Evolutionary conservation across 805 yeast species (phyloP).

Genomic region (Wickerhamomyces chaumierensis): DNA sequence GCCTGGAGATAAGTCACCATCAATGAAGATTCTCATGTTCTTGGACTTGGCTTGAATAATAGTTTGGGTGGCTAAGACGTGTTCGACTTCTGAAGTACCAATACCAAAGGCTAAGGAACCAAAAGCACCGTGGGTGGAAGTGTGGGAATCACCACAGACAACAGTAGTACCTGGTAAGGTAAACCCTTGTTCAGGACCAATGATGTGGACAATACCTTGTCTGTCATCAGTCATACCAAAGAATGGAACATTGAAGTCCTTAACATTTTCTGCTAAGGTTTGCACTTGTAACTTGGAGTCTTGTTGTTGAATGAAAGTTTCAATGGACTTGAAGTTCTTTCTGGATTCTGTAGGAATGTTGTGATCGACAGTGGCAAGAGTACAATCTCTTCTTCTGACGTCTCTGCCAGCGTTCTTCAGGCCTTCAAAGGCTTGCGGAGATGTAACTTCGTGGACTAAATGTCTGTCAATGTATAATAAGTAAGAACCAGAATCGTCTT

Average conservation of each 20-base stretch:
- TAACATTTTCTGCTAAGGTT: slow-evolving; percentile 88
- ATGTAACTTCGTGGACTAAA: slow-evolving; percentile 95
- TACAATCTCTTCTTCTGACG: slow-evolving; percentile 88
- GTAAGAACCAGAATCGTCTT: slow-evolving; percentile 79
- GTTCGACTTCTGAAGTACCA: slow-evolving; percentile 98
- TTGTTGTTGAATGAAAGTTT: slow-evolving; percentile 74
- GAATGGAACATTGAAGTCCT: slow-evolving; percentile 78
- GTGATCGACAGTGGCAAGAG: slow-evolving; percentile 92
- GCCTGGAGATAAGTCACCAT: slow-evolving; percentile 78
- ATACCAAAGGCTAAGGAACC: slow-evolving; percentile 97
- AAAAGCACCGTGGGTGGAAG: slow-evolving; percentile 98
- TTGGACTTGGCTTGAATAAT: slow-evolving; percentile 89
- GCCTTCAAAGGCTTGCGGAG: slow-evolving; percentile 99
- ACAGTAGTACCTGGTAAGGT: slow-evolving; percentile 98
- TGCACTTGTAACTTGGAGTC: slow-evolving; percentile 89
- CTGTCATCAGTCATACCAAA: slow-evolving; percentile 91
- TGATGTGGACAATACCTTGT: slow-evolving; percentile 97
- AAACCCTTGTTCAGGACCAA: slow-evolving; percentile 98
- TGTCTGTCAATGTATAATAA: slow-evolving; percentile 92
- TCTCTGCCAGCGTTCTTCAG: slow-evolving; percentile 74
- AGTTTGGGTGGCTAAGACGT: slow-evolving; percentile 96
- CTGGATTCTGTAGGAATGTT: slow-evolving; percentile 95
- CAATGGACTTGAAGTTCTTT: slow-evolving; percentile 57
- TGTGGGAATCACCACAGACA: slow-evolving; percentile 98
- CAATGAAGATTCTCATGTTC: slow-evolving; percentile 83